Evolutionary conservation across 2,329 filamentous ascomycete genomes (phyloP).

Genomic region (Trichocomaceae sp.): DNA sequence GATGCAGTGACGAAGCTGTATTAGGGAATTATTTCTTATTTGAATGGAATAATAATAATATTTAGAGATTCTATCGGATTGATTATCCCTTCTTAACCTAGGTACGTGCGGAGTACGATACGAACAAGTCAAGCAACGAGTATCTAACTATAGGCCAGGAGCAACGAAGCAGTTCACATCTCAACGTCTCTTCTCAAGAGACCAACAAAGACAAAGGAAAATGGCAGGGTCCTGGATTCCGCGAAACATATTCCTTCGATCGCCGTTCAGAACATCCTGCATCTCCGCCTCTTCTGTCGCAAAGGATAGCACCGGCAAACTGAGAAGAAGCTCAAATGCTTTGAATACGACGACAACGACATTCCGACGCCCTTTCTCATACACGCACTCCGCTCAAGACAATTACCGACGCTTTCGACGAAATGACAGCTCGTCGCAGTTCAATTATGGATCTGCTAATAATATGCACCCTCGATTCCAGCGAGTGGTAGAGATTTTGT

Average conservation of each 20-base stretch:
- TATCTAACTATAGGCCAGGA: background rate
- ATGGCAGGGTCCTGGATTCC: background rate
- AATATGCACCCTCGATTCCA: background rate
- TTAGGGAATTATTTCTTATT: too few species aligned
- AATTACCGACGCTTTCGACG: background rate
- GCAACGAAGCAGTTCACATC: background rate
- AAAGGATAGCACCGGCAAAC: too few species aligned
- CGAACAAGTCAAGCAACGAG: background rate
- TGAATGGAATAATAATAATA: too few species aligned
- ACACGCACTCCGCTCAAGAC: background rate
- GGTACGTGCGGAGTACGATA: background rate
- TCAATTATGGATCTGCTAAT: background rate
- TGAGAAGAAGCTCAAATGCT: too few species aligned
- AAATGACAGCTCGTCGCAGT: background rate
- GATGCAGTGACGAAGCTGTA: too few species aligned
- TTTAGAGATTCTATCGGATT: too few species aligned
- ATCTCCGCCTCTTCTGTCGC: too few species aligned
- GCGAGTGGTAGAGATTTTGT: background rate
- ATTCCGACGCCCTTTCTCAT: background rate
- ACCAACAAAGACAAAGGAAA: background rate
- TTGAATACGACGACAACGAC: background rate
- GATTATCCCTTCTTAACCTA: too few species aligned
- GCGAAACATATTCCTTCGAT: background rate
- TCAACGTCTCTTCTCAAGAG: background rate
- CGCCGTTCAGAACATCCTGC: background rate